phyloP scores from a whole-genome alignment of 352 stramenopile genomes.

The Lagenidium sp. region DNA sequence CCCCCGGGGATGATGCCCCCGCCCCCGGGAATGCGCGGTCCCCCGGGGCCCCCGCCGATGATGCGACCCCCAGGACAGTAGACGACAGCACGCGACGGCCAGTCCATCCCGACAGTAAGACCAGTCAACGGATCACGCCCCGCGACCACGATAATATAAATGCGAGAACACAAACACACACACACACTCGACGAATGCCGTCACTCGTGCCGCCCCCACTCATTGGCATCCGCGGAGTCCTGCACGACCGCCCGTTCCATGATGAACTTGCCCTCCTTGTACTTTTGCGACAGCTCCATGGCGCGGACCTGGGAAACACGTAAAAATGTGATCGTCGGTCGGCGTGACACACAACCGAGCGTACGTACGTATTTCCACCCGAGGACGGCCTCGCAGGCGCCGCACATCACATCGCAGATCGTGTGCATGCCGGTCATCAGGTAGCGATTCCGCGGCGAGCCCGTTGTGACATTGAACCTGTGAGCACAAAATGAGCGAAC shows the following conservation, averaged over 20 bases:
- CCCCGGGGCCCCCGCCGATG: constrained; percentile 37
- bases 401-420: constrained; percentile 61
- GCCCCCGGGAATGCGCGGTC: constrained; percentile 30
- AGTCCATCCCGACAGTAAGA: not conserved
- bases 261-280: constrained; percentile 84
- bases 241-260: constrained; percentile 70
- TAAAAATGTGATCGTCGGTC: constrained; percentile 3
- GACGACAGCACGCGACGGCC: not conserved
- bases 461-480: constrained; percentile 66
- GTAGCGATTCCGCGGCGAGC: constrained; percentile 50
- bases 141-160: too few species aligned
- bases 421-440: constrained; percentile 79
- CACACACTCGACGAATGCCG: not conserved
- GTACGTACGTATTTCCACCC: constrained; percentile 78
- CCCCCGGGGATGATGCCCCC: constrained; percentile 61
- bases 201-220: constrained; percentile 20
- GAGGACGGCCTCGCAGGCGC: constrained; percentile 44
- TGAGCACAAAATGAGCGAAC: not conserved
- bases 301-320: constrained; percentile 40
- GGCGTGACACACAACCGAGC: not conserved
- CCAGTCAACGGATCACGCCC: too few species aligned
- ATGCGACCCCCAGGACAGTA: constrained; percentile 46
- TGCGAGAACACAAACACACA: not conserved
- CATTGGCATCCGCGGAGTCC: constrained; percentile 45
- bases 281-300: constrained; percentile 75